Conservation (phyloP, 352 stramenopile genomes). For the Phytophthora uliginosa region DNA sequence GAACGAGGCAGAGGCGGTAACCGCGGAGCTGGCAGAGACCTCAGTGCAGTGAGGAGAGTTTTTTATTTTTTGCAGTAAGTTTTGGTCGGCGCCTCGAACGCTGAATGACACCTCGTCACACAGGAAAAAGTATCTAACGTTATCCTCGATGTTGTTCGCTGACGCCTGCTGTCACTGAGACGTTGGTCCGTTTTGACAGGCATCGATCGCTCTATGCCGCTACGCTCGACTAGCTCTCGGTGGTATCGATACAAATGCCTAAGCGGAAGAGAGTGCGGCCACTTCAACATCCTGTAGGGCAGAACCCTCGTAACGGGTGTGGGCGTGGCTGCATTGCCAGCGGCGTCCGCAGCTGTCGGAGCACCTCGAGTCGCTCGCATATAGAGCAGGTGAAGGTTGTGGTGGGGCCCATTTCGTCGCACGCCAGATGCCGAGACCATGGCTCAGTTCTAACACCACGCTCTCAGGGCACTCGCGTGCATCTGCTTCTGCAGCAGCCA, state of each 20-base stretch:
- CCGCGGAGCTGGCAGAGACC: slow-evolving; percentile 28
- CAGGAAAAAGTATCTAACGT: slow-evolving; percentile 15
- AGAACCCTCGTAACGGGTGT: slow-evolving; percentile 23
- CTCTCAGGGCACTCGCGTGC: neutral
- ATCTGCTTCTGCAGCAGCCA: slow-evolving; percentile 13
- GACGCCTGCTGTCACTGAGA: slow-evolving; percentile 15
- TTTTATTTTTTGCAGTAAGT: slow-evolving; percentile 1
- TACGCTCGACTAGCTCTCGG: slow-evolving; percentile 1
- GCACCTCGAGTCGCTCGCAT: slow-evolving; percentile 8
- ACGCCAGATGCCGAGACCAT: slow-evolving; percentile 18
- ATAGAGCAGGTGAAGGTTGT: slow-evolving; percentile 14
- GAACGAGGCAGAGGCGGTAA: slow-evolving; percentile 28
- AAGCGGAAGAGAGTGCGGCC: slow-evolving; percentile 28
- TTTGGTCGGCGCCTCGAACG: neutral
- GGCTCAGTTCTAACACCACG: slow-evolving; percentile 13
- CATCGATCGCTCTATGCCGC: slow-evolving; percentile 11
- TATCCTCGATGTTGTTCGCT: neutral
- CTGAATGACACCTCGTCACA: no score
- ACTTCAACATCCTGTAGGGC: slow-evolving; percentile 24
- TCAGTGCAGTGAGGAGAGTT: slow-evolving; percentile 9
- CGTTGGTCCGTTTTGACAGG: neutral
- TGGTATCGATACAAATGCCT: neutral
- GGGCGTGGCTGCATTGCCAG: neutral
- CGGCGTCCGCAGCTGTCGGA: slow-evolving; percentile 4
- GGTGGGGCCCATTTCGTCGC: slow-evolving; percentile 13